Evolutionary conservation across 352 stramenopile species (phyloP), one percentile per base, ranked within the genome.

Genomic region (Pythium biforme): DNA sequence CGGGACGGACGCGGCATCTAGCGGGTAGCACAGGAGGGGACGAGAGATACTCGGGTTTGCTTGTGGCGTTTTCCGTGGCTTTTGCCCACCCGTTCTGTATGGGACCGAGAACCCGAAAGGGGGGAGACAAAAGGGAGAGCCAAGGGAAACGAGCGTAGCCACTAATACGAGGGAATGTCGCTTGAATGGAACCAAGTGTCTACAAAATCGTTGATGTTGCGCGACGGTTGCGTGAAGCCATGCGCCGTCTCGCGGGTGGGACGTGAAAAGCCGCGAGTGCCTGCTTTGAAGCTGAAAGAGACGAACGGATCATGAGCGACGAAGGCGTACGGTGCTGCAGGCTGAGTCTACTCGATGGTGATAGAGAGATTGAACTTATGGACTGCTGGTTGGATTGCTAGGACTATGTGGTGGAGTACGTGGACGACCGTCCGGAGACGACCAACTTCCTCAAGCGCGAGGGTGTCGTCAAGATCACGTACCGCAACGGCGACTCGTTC

Each of bases 401-500:
- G 83, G 77, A 90, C 55, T 95, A 94, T 51, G 64, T 66, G 40
- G 83, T 93, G 33, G 79, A 86, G 58, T 97, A 97, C 62, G 84
- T 92, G 64, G 88, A 95, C 64, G 89, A 96, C 52, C 88, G 81
- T 59, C 75, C 81, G 0, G 90, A 97, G 64, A 88, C 96, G 59
- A 72, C 58, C 27, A 96, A 94, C 58, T 97, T 80, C 61, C 73
- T 97, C 59, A 83, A 77, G 47, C 76, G 89, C 15, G 77, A 93
- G 39, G 91, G 91, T 22, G 73, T 89, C 33, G 88, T 94, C 58
- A 88, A 86, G 59, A 92, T 97, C 67, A 88, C 82, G 23, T 98
- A 98, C 66, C 62, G 82, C 10, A 96, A 96, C 58, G 89, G 92
- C 47, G 86, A 94, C 63, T 94, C 83, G n/a, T 98, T 94, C 59